phyloP scores from a whole-genome alignment of 2,329 filamentous ascomycete genomes.

The Dactylellina leptospora region DNA sequence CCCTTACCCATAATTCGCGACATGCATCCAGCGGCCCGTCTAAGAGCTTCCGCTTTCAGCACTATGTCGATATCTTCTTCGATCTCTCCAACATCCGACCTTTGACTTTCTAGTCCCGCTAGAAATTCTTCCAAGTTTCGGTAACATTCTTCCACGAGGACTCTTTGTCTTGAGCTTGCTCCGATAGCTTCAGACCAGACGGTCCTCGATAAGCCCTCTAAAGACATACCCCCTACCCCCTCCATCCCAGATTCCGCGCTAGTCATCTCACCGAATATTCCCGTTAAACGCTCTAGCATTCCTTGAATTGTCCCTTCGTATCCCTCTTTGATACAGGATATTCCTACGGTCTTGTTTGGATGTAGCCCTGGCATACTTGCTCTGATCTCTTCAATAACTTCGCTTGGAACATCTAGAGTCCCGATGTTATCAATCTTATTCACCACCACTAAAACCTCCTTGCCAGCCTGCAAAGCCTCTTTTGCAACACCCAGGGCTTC shows the following conservation, averaged over 20 bases:
- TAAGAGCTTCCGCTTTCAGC: conserved; percentile 85
- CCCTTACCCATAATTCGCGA: conserved; percentile 87
- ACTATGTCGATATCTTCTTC: conserved; percentile 78
- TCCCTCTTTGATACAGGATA: conserved; percentile 41
- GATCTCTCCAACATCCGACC: conserved; percentile 55
- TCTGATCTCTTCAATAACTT: conserved; percentile 1
- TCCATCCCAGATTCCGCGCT: conserved; percentile 61
- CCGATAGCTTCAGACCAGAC: conserved; percentile 85
- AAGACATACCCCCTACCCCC: conserved; percentile 58
- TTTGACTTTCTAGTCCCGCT: conserved; percentile 63
- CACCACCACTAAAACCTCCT: conserved; percentile 66
- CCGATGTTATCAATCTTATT: conserved; percentile 69
- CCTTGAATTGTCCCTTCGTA: conserved; percentile 61
- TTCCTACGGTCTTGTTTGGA: conserved; percentile 25
- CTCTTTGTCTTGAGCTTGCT: conserved; percentile 86
- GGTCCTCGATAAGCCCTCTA: conserved; percentile 66
- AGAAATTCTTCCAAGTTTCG: conserved; percentile 78
- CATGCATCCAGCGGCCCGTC: conserved; percentile 80
- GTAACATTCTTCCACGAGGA: conserved; percentile 79
- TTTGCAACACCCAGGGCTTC: conserved; percentile 59
- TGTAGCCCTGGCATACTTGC: conserved; percentile 13
- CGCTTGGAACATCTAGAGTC: conserved; percentile 44
- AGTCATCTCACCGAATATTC: conserved; percentile 76
- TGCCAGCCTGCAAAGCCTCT: conserved; percentile 66
- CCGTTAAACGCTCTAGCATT: conserved; percentile 74